Base-by-base conservation (phyloP, 2,329 filamentous ascomycete species). In the Colletotrichum eleusines region DNA sequence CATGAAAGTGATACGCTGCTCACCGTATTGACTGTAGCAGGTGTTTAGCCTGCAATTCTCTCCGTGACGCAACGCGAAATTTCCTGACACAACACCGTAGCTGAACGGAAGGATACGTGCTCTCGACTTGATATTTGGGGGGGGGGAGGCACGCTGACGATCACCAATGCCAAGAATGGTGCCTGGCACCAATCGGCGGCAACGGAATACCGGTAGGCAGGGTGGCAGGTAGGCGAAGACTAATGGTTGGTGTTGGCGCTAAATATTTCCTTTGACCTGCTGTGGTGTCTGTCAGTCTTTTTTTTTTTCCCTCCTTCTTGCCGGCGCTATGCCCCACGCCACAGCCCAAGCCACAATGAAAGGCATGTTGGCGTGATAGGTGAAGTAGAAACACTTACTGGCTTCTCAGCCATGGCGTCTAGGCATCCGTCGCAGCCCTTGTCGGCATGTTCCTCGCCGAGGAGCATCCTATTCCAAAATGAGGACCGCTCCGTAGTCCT, bases 401-500 rank as follows among this genome's bases (percentile, higher is more conserved):
- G 42, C 44, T 44, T 38, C 33, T 33, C 31, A 61, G n/a, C 12
- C 12, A 70, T 70, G 67, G 18, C 16, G 31, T 57, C 57, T 57
- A 44, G 42, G 2, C 33, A 42, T 4, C 20, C 20, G 42, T 46
- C 57, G 44, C 42, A 53, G 51, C 42, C 57, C 42, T 33, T 18
- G 0, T 9, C 20, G 42, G 26, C 57, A 20, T 60, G n/a, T 46
- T 23, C 18, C 23, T 64, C 42, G 14, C 61, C 63, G 31, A 18
- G 54, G 35, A 69, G 73, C 53, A 67, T 65, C 61, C 18, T 73
- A 71, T 75, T 65, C n/a, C 54, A 50, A 5, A 57, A 72, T 33
- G 60, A 73, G 33, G 51, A 31, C 46, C 60, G 26, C 14, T 63
- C 86, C 55, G 79, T 91, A 63, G 82, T 88, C 28, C 78, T 94